Evolutionary conservation across 202 grass and related monocot species (phyloP).

Genomic region (Bolboschoenoplectus hybrid): DNA sequence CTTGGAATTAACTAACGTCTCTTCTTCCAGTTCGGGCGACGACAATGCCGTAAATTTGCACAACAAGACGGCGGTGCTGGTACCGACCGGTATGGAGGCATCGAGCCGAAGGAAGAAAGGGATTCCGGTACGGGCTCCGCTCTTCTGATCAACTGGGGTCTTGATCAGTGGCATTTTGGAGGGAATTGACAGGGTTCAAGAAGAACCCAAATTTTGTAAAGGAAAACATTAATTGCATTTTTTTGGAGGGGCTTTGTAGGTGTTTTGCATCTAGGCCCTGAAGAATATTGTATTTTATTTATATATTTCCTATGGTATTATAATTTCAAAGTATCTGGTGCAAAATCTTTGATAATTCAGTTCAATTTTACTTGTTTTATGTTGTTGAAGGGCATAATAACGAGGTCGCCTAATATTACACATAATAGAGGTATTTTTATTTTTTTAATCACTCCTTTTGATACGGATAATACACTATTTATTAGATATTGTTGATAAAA

Average conservation of each 20-base stretch:
- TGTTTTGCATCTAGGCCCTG: constrained; percentile 35
- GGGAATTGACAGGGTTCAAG: constrained; percentile 31
- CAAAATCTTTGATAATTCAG: neutral
- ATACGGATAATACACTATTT: too few relatives aligned
- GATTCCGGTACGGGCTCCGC: constrained; percentile 45
- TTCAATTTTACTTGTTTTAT: neutral
- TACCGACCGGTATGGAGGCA: constrained; percentile 2
- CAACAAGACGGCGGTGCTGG: neutral
- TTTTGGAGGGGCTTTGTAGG: constrained; percentile 24
- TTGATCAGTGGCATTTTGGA: constrained; percentile 27
- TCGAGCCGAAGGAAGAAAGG: constrained; percentile 51
- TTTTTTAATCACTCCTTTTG: too few relatives aligned
- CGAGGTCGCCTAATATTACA: too few relatives aligned
- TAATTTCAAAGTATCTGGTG: neutral
- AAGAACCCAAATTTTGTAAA: constrained; percentile 43
- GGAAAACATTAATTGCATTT: constrained; percentile 31
- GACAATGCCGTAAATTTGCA: neutral
- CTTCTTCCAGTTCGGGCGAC: constrained; percentile 35
- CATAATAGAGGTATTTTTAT: too few relatives aligned
- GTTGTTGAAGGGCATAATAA: too few relatives aligned
- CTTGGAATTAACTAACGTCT: constrained; percentile 36
- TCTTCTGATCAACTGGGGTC: constrained; percentile 20
- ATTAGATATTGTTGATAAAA: too few relatives aligned
- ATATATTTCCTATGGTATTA: neutral
- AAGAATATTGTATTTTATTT: constrained; percentile 20